A percentile compares a stretch with the other conserved stretches of the same genome.
phyloP scores from a whole-genome alignment of 2,329 filamentous ascomycete species.

The Phaeophleospora eucalypticola region DNA sequence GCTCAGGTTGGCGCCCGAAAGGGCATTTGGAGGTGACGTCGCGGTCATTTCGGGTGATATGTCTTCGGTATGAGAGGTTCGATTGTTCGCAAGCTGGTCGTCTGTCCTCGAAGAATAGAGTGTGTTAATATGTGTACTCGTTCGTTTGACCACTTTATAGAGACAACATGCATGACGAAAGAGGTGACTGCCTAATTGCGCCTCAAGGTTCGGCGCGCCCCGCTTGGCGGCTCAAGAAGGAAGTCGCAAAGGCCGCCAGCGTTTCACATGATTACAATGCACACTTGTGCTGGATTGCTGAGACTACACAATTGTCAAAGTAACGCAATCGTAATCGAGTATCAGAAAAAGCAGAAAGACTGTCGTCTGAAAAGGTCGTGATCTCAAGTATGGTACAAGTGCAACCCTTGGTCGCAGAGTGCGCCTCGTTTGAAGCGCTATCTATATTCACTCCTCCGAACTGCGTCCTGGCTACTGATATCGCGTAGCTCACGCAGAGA shows the following conservation, averaged over 20 bases:
- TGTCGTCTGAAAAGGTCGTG: not conserved
- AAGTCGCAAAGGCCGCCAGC: not conserved
- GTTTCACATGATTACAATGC: not conserved
- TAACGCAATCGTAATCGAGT: no score
- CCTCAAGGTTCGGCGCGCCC: not conserved
- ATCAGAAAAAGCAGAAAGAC: not conserved
- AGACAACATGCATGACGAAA: no score
- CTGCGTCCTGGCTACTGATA: not conserved
- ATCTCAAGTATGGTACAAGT: not conserved
- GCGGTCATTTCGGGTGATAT: no score
- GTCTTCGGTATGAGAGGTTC: no score
- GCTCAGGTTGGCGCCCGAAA: slow-evolving; percentile 41
- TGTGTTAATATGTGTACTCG: not conserved
- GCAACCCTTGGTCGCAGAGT: not conserved
- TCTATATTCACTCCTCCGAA: not conserved
- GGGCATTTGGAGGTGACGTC: slow-evolving; percentile 34
- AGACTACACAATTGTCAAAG: not conserved
- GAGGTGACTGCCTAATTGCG: not conserved
- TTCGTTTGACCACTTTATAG: no score
- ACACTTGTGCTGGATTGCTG: not conserved
- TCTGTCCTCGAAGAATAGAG: not conserved
- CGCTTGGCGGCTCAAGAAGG: not conserved
- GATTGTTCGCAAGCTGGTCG: no score
- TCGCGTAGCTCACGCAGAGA: not conserved
- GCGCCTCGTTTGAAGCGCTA: not conserved